Base-by-base conservation (phyloP, 768 basidiomycete genomes). In the Russula brevipes region DNA sequence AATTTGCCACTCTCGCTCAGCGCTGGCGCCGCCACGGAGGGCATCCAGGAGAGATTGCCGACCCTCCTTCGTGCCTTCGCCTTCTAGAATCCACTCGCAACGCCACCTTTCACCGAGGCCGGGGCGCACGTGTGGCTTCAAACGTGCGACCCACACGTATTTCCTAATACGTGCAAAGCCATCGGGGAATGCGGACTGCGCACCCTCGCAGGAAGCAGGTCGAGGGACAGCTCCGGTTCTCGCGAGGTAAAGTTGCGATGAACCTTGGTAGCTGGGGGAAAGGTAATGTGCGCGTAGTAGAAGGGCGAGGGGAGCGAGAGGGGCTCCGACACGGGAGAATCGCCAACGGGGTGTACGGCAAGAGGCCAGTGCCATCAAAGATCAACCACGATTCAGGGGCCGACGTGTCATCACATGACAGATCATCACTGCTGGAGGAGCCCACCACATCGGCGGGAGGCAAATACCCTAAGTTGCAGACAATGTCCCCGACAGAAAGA, bases 391-490 rank as follows among this genome's bases (percentile, higher is more conserved):
- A 80, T 42, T 73, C 70, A n/a, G 69, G 63, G 39, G 66, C 64
- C 3, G 7, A 11, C 7, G 68, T 67, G 33, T 67, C 52, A 45
- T 67, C 47, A 17, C 56, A 9, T 67, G 71, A 53, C 62, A 62
- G 33, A 57, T 61, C 61, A 41, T 46, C 42, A 35, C 49, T 42
- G 42, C 59, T 70, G 39, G 66, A 44, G 14, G 50, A 66, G 57
- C 30, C 60, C 42, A 17, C 33, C 14, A 24, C 54, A 3, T 72
- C 70, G 0, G 70, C 70, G 0, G 80, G 75, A 1, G 87, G 88
- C 16, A 93, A 78, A 69, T 85, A 91, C 6, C 91, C 91, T 51
- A 93, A 79, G 72, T 93, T 93, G 70, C 86, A 90, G 24, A 93
- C 79, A 42, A 91, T 73, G 68, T 93, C 91, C 0, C 91, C 91